Conservation (phyloP, 306 rosid genomes). For the Quercus suber region DNA sequence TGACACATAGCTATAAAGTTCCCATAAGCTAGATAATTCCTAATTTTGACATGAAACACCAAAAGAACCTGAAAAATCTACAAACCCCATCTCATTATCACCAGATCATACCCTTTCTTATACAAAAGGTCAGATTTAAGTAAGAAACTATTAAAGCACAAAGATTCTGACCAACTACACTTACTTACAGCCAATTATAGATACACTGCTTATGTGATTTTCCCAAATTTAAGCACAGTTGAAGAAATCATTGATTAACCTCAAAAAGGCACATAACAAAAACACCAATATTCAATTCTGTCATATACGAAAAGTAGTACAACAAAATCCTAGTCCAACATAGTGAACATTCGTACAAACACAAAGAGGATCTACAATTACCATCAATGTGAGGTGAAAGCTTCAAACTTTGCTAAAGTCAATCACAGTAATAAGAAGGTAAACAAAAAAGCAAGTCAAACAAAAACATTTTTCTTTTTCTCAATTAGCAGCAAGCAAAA, state of each 20-base stretch:
- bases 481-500: not conserved
- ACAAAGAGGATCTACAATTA: constrained; percentile 7
- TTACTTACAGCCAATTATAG: not conserved
- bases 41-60: too few species aligned
- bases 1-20: too few species aligned
- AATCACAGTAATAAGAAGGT: constrained; percentile 11
- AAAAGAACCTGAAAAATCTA: constrained; percentile 12
- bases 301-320: not conserved
- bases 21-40: too few species aligned
- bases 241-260: not conserved
- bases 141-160: not conserved
- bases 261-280: not conserved
- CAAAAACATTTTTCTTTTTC: not conserved
- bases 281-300: not conserved
- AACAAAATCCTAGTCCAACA: too few species aligned
- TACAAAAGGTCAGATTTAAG: constrained; percentile 67
- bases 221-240: not conserved
- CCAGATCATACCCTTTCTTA: constrained; percentile 90
- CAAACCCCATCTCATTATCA: constrained; percentile 86
- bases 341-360: not conserved
- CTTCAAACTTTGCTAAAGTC: constrained; percentile 38
- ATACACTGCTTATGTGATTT: not conserved
- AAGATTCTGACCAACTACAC: not conserved
- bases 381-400: constrained; percentile 92
- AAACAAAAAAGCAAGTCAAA: constrained; percentile 1